These are phyloP conservation scores for Annulohypoxylon moriforme DNA, from an alignment of 495 filamentous ascomycete genomes.

Conservation along the genomic window DNA sequence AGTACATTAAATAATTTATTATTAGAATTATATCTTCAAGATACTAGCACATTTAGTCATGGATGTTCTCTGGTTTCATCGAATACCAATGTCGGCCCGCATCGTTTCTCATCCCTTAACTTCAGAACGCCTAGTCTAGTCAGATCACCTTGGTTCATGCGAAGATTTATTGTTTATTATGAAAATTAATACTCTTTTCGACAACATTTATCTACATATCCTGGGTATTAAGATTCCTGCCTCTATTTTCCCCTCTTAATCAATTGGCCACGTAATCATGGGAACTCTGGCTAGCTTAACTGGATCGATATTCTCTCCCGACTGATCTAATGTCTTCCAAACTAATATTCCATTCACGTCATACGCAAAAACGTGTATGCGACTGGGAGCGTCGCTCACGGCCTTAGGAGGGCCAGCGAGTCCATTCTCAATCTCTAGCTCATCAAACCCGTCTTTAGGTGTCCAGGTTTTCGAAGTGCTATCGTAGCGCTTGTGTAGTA, in stretches of 20 bases:
- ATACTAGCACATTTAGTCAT: too few species aligned
- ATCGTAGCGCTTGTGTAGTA: slow-evolving; percentile 21
- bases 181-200: neutral
- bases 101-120: too few species aligned
- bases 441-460: slow-evolving; percentile 4
- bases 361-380: slow-evolving; percentile 23
- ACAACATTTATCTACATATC: neutral
- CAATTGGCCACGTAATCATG: neutral
- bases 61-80: too few species aligned
- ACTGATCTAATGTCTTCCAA: slow-evolving; percentile 12
- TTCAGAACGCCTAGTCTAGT: too few species aligned
- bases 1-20: too few species aligned
- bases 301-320: neutral
- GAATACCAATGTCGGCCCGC: too few species aligned
- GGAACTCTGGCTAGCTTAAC: slow-evolving; percentile 16
- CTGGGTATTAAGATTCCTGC: neutral
- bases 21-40: too few species aligned
- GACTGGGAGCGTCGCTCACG: slow-evolving; percentile 9
- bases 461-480: slow-evolving; percentile 13
- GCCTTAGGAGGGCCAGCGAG: slow-evolving; percentile 15
- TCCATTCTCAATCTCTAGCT: neutral
- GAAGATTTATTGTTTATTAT: too few species aligned
- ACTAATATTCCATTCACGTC: neutral
- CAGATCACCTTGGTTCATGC: too few species aligned
- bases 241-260: neutral